phyloP scores from a whole-genome alignment of 164 flowering plant genomes.

The Tetrastigma voinierianum region DNA sequence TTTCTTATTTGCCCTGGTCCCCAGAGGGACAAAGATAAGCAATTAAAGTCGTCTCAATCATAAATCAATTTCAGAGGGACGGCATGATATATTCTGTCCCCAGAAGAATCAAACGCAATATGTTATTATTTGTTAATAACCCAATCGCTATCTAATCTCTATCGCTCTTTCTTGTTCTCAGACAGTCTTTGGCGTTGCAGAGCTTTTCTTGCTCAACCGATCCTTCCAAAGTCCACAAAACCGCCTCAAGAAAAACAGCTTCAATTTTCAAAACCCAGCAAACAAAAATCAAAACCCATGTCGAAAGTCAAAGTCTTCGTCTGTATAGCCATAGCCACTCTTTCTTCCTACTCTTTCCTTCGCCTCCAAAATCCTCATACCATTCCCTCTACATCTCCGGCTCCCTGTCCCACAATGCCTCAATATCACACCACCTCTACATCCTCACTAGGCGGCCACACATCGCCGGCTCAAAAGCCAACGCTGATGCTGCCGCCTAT shows the following conservation, averaged over 20 bases:
- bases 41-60: no score
- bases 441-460: conserved; percentile 67
- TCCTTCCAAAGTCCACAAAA: background rate
- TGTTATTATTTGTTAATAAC: no score
- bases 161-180: no score
- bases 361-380: conserved; percentile 31
- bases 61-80: no score
- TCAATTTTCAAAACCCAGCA: background rate
- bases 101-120: no score
- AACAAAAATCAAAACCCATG: conserved; percentile 13
- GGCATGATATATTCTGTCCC: no score
- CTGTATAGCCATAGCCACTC: conserved; percentile 28
- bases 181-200: no score
- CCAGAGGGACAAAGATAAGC: no score
- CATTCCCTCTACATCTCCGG: conserved; percentile 43
- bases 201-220: no score
- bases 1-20: no score
- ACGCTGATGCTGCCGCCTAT: conserved; percentile 59
- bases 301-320: conserved; percentile 14
- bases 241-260: background rate
- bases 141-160: no score
- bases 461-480: conserved; percentile 58
- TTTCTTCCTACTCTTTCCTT: conserved; percentile 20
- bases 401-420: conserved; percentile 41
- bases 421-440: conserved; percentile 53